A percentile compares a stretch with the other conserved stretches of the same genome.
Conservation (phyloP, 495 filamentous ascomycete species). For the Xylaria bambusicola region DNA sequence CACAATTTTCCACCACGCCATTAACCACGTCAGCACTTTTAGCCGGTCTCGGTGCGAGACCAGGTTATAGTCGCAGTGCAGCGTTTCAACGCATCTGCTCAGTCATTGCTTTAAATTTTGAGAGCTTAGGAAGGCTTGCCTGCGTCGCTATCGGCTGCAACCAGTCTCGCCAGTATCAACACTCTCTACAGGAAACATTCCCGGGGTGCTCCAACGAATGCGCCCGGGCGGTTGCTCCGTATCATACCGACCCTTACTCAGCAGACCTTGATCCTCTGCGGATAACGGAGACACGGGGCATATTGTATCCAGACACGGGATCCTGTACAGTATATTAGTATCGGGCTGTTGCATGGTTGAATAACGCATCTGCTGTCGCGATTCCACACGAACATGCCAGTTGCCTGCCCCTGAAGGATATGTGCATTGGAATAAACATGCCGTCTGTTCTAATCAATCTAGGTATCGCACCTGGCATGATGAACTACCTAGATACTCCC, state of each 20-base stretch:
- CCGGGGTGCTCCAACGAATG: slow-evolving; percentile 7
- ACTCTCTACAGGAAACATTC: too few relatives aligned
- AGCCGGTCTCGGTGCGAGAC: slow-evolving; percentile 21
- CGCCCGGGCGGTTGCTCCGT: slow-evolving; percentile 5
- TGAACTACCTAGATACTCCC: neutral
- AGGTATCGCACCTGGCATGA: slow-evolving; percentile 1
- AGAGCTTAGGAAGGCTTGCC: slow-evolving; percentile 6
- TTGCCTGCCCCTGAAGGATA: neutral
- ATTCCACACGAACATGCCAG: slow-evolving; percentile 4
- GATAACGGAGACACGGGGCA: neutral
- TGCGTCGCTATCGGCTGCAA: neutral
- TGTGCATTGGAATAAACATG: neutral
- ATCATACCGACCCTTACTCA: slow-evolving; percentile 2
- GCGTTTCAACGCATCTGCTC: slow-evolving; percentile 18
- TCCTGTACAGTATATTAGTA: neutral
- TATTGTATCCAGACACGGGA: neutral
- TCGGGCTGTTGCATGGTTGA: slow-evolving; percentile 9
- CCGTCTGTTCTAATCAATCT: neutral
- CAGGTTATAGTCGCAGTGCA: slow-evolving; percentile 19
- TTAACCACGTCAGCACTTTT: slow-evolving; percentile 19
- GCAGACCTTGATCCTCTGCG: neutral
- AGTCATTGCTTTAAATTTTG: neutral
- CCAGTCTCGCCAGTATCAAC: neutral
- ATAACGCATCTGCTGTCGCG: slow-evolving; percentile 3
- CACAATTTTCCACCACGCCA: neutral